Conservation (phyloP, 2,329 filamentous ascomycete species). For the Verticillium nonalfalfae region DNA sequence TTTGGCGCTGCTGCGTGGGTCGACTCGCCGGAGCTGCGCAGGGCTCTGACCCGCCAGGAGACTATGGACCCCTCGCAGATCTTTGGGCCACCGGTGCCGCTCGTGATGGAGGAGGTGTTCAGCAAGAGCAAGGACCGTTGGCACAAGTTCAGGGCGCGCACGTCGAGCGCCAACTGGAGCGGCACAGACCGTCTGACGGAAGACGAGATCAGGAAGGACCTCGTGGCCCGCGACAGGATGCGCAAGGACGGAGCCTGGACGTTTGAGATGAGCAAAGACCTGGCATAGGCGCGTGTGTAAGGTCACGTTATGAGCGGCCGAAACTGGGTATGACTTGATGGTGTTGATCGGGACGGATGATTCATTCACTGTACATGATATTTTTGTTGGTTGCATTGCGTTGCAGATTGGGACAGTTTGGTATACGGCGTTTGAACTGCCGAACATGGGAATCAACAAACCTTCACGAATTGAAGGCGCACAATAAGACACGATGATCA, state of each 20-base stretch:
- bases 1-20: slow-evolving; percentile 71
- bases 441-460: neutral
- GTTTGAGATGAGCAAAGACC: slow-evolving; percentile 51
- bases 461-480: neutral
- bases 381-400: neutral
- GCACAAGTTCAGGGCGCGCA: slow-evolving; percentile 83
- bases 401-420: neutral
- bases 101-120: slow-evolving; percentile 97
- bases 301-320: neutral
- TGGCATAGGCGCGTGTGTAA: slow-evolving; percentile 24
- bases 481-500: neutral
- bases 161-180: slow-evolving; percentile 92
- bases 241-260: slow-evolving; percentile 81
- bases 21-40: slow-evolving; percentile 74
- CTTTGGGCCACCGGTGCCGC: slow-evolving; percentile 80
- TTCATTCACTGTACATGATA: neutral
- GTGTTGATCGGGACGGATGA: neutral
- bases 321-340: neutral
- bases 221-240: slow-evolving; percentile 72
- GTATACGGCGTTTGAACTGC: neutral
- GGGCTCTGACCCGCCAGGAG: slow-evolving; percentile 75
- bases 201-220: slow-evolving; percentile 77
- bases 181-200: slow-evolving; percentile 76
- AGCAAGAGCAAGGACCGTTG: slow-evolving; percentile 78
- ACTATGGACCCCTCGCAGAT: slow-evolving; percentile 76